Base-by-base conservation (phyloP, 352 stramenopile species). In the Halophytophthora batemanensis region DNA sequence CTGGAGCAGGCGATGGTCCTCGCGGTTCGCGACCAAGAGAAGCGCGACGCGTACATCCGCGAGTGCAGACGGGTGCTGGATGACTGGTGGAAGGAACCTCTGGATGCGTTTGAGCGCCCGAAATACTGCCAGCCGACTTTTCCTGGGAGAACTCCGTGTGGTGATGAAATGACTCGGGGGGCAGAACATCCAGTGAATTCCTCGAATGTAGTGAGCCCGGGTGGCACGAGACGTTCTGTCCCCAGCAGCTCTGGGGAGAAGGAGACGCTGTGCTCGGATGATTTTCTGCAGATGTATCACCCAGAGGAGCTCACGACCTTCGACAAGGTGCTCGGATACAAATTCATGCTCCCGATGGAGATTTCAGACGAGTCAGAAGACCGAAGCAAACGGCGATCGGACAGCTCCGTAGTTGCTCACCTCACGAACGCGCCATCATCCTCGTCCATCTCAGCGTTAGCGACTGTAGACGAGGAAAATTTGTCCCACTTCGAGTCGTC, bases 321-420 rank as follows among this genome's bases (percentile, higher is more conserved):
- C 53, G 76, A 91, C 39, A 92, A 92, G 37, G 82, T 86, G 10
- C 69, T 95, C 2, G 81, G 79, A 13, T 90, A 90, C 66, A 87
- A 90, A 61, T 95, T 95, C 50, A 95, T 95, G 84, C 74, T 72
- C 15, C 80, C 82, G 0, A 87, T 93, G 56, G 82, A 90, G 40
- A 76, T 89, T 23, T 86, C 75, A 3, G 77, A 82, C 44, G 76
- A 89, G 29, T 57, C 74, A 12, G 76, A 69, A 18, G 70, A 74
- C 8, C 69, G 76, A 29, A 61, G 82, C 8, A 86, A 87, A 23
- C 57, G 64, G 2, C 53, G 72, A 35, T 76, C 65, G 6, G 74
- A 78, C 25, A 77, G 61, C 33, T 56, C 54, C 7, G 58, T 77
- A 45, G 63, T 79, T 5, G 74, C 74, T 4, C 71, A 77, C 37